Evolutionary conservation across 352 stramenopile genomes (phyloP), one percentile per base, ranked within the genome.

Genomic region (Pythium insidiosum): DNA sequence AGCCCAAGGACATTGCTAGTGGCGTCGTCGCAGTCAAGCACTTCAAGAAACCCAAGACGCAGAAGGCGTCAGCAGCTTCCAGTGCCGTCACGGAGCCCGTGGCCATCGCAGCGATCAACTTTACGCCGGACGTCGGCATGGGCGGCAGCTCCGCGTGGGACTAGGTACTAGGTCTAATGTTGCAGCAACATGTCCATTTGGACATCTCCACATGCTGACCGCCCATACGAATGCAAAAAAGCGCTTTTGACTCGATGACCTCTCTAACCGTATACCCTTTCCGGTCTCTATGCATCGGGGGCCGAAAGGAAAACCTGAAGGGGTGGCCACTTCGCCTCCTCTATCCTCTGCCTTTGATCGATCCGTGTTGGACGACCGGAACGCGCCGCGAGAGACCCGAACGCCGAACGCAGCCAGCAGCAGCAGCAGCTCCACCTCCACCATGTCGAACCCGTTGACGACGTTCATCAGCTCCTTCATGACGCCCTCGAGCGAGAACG

Each of bases 1-100:
- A 76, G 48, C 54, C 71, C 16, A 86, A 80, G 72, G 73, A 84
- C 30, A 62, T 76, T 21, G 75, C 71, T 3, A 91, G 79, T 42
- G 79, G 79, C 15, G 79, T 88, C 15, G 48, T 91, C 35, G 70
- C 73, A 22, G 63, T 88, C 13, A 88, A 88, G 56, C 66, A 88
- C 40, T 75, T 88, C 41, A 91, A 85, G 47, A 90, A 85, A 44
- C 11, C 57, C 6, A 82, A 72, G 43, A 69, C 73, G 46, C 26
- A 20, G 37, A 80, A 73, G 38, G 54, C 25, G 3, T 30, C 31
- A 5, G 42, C 59, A 16, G 39, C 30, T 20, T 66, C 31, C 18
- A 19, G 0, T 38, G 25, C 28, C 57, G 29, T 16, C 13, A 9
- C 52, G 5, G 33, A 39, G n/a, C n/a, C n/a, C 1, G 56, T 91